phyloP scores from a whole-genome alignment of 176 grass and related monocot genomes.

The Aegilops tauschii region DNA sequence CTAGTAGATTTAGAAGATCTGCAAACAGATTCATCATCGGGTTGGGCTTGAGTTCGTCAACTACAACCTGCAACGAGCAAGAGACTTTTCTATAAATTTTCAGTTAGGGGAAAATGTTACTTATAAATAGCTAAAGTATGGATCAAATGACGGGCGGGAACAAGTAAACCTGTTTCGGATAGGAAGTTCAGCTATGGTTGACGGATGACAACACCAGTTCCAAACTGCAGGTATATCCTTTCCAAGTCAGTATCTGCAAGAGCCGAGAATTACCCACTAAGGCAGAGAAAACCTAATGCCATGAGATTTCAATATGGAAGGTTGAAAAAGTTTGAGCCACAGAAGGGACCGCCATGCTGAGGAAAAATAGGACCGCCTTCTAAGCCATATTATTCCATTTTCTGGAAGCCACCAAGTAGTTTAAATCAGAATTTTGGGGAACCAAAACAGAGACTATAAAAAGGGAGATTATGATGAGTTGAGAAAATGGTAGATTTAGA shows the following conservation, averaged over 20 bases:
- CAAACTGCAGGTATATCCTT: neutral
- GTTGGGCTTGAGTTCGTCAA: neutral
- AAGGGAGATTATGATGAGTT: neutral
- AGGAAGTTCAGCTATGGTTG: neutral
- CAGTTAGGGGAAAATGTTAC: neutral
- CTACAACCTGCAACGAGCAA: neutral
- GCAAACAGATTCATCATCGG: neutral
- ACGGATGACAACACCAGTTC: neutral
- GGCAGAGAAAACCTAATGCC: neutral
- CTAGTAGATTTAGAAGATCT: neutral
- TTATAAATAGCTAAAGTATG: neutral
- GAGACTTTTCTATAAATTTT: neutral
- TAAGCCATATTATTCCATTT: no score
- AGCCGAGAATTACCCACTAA: neutral
- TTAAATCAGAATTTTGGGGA: neutral
- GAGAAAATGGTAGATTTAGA: neutral
- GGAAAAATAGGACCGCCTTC: neutral
- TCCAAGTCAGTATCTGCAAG: neutral
- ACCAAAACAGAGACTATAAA: neutral
- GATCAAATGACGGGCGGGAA: neutral
- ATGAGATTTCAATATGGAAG: neutral
- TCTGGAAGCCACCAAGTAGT: neutral
- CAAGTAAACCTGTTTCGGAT: conserved; percentile 13
- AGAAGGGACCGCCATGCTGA: neutral
- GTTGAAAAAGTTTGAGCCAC: neutral